Evolutionary conservation across 805 yeast species (phyloP), one percentile per base, ranked within the genome.

Genomic region (Hanseniaspora guilliermondii): DNA sequence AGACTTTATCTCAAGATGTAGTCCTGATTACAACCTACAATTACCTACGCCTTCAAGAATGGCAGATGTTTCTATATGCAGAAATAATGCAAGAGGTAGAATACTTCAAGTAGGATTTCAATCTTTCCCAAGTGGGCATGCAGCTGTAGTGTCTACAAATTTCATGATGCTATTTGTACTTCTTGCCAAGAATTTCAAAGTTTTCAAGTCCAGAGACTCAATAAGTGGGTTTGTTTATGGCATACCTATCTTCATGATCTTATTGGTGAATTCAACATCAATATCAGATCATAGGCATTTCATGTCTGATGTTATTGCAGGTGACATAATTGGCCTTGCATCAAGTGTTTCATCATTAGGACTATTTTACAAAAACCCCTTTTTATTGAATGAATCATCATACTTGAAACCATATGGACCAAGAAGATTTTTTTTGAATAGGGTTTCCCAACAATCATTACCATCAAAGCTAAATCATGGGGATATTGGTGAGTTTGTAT

Each of bases 61-160:
- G 14, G 53, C 50, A 6, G 56, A 54, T n/a, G 53, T 54, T 19
- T 22, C 52, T 7, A 22, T 48, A 1, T 54, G 56, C 37, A 33
- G 21, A 22, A 37, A 40, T 14, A 42, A 47, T 14, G 47, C 25
- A 9, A 32, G 42, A 5, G 41, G 46, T 24, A 17, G 49, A 14
- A 24, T 36, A 6, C 38, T 54, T 17, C 45, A 42, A 12, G 50
- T 49, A 25, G 56, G 56, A 4, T 54, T 54, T 21, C 46, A 53
- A 36, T 49, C 54, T 16, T 54, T 47, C 32, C 56, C 56, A 3
- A 54, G 56, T 44, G 56, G 56, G 2, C 52, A 53, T 37, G 56
- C 56, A 12, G 53, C 56, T 12, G 53, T 48, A 8, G 45, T 53
- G 8, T 54, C 53, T 17, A 36, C 56, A 2, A 54, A 54, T 32